Percentiles rank a stretch among this genome's conserved stretches.
These are phyloP conservation scores for Hibiscus mutabilis DNA, from an alignment of 345 rosid species.

Conservation along the genomic window DNA sequence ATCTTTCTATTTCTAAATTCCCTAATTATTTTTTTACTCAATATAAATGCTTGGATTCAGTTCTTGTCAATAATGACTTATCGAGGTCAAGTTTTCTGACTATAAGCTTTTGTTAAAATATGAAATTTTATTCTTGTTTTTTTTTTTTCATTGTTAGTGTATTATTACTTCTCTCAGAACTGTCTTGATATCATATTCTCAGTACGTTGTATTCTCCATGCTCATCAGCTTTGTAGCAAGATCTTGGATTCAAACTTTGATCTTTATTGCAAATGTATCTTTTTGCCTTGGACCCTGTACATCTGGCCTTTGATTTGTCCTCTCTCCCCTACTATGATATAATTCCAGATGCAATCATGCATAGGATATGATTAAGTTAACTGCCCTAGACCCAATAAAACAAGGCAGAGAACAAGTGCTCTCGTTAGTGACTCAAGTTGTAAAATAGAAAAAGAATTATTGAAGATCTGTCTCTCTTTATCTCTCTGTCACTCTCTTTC, in stretches of 20 bases:
- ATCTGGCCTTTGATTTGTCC: background rate
- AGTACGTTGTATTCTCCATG: background rate
- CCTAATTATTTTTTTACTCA: background rate
- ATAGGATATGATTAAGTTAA: background rate
- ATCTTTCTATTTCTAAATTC: background rate
- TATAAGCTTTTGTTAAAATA: background rate
- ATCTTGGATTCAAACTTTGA: background rate
- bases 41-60: background rate
- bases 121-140: background rate
- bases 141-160: background rate
- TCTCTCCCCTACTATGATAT: background rate
- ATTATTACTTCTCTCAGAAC: background rate
- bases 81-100: background rate
- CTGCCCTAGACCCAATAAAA: background rate
- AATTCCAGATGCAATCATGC: background rate
- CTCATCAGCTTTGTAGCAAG: background rate
- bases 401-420: background rate
- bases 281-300: background rate
- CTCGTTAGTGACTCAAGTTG: background rate
- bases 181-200: background rate
- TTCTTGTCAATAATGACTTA: background rate
- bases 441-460: background rate
- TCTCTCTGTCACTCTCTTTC: background rate
- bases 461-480: background rate
- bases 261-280: background rate